Base-by-base conservation (phyloP, 345 rosid species). In the Erodium maritimum region DNA sequence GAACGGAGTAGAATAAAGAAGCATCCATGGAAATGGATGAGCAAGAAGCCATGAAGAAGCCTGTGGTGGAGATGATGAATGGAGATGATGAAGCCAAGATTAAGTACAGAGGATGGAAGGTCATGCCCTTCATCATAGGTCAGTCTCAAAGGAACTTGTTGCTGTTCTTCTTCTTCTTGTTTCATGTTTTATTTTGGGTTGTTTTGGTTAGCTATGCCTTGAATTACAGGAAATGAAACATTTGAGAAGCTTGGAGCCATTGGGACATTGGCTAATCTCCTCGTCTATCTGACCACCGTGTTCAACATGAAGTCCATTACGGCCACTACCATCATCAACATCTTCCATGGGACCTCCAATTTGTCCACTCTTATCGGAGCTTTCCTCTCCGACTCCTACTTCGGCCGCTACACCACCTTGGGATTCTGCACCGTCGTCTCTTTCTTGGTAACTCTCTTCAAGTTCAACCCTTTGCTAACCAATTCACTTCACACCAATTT, bases 91-190 rank as follows among this genome's bases (percentile, higher is more conserved):
- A 79, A 65, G 56, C 65, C 17, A 61, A 76, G 60, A 58, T 77
- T 33, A 71, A 75, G 21, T 79, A 85, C 56, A 80, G 83, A 71
- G 93, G 93, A 46, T 85, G 93, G 93, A 79, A 72, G 69, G 80
- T 69, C 71, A 85, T 82, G 89, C 93, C 88, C 51, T 82, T 73
- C 57, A 80, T 85, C 61, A 82, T 85, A 72, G 88, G 93, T 85
- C n/a, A 6, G 10, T 37, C 10, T 11, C 46, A 4, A 37, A 11
- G 9, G 37, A 29, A 6, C 37, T 11, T 29, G 5, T 29, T 29
- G 8, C 0, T 29, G 8, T 29, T 29, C 37, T 29, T 25, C 33
- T 25, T 25, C 33, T 29, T 29, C 37, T 29, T 29, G 8, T 29
- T 29, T 42, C 48, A 7, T 42, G 14, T 10, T 42, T 42, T 42